phyloP scores from a whole-genome alignment of 768 basidiomycete genomes.

The Exsudoporus frostii region DNA sequence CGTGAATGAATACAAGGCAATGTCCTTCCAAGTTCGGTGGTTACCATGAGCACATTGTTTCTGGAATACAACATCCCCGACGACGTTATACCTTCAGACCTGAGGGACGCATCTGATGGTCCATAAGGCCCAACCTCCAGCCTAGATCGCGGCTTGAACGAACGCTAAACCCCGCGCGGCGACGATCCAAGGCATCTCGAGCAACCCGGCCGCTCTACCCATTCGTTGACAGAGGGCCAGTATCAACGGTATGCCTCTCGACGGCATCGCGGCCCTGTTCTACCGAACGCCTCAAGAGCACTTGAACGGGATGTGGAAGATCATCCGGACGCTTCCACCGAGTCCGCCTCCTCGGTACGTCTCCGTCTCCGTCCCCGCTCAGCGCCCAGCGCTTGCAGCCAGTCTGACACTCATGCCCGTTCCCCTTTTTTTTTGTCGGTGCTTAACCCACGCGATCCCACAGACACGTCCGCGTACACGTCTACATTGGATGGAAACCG shows the following conservation, averaged over 20 bases:
- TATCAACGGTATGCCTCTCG: conserved; percentile 1
- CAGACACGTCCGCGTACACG: conserved; percentile 31
- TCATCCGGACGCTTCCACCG: conserved; percentile 16
- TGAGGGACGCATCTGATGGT: neutral
- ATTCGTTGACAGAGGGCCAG: neutral
- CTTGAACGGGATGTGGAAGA: conserved; percentile 24
- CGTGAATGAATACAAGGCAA: neutral
- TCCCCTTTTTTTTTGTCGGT: neutral
- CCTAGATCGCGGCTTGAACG: neutral
- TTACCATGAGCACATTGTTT: conserved; percentile 13
- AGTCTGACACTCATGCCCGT: neutral
- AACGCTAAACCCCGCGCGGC: neutral
- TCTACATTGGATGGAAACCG: conserved; percentile 28
- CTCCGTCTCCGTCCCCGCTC: no score
- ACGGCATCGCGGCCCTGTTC: conserved; percentile 13
- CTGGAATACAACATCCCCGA: conserved; percentile 5
- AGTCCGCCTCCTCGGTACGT: conserved; percentile 18
- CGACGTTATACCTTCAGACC: neutral
- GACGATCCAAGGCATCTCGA: neutral
- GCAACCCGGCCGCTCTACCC: neutral
- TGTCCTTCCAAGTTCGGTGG: neutral
- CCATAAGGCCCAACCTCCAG: no score
- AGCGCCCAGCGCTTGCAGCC: no score
- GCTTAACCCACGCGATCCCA: neutral
- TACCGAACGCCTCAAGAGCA: conserved; percentile 18